Evolutionary conservation across 192 early-diverging fungal genomes (phyloP).

Genomic region (Entomortierella beljakovae): DNA sequence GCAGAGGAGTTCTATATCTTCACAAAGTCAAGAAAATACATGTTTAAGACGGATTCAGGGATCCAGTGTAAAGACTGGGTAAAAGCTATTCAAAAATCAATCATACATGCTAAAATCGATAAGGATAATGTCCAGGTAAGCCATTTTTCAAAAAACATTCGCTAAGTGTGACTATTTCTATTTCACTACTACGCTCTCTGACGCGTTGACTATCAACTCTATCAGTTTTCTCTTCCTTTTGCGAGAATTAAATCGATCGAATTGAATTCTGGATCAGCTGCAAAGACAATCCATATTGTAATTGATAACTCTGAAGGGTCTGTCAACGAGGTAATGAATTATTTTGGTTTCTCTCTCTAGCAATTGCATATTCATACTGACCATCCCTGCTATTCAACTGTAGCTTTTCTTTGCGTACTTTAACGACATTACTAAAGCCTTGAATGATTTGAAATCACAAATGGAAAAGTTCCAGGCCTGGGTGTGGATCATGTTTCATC

Average conservation of each 20-base stretch:
- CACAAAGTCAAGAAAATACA: slow-evolving; percentile 56
- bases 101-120: slow-evolving; percentile 68
- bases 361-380: too few species aligned
- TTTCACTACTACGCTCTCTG: not conserved
- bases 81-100: slow-evolving; percentile 64
- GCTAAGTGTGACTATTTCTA: not conserved
- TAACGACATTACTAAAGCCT: slow-evolving; percentile 57
- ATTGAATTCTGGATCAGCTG: slow-evolving; percentile 54
- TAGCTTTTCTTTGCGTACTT: slow-evolving; percentile 77
- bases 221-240: slow-evolving; percentile 64
- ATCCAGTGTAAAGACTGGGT: slow-evolving; percentile 69
- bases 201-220: not conserved
- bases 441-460: slow-evolving; percentile 25
- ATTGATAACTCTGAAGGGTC: slow-evolving; percentile 64
- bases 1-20: slow-evolving; percentile 58
- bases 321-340: slow-evolving; percentile 72
- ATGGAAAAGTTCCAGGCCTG: slow-evolving; percentile 30
- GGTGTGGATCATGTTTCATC: too few species aligned
- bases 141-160: too few species aligned
- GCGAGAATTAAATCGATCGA: slow-evolving; percentile 60
- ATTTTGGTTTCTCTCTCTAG: too few species aligned
- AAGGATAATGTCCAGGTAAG: slow-evolving; percentile 65
- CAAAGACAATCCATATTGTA: slow-evolving; percentile 63
- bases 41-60: slow-evolving; percentile 69
- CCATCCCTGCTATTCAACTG: not conserved